These are phyloP conservation scores for Sonneratia caseolaris DNA, from an alignment of 345 rosid genomes.

Conservation along the genomic window DNA sequence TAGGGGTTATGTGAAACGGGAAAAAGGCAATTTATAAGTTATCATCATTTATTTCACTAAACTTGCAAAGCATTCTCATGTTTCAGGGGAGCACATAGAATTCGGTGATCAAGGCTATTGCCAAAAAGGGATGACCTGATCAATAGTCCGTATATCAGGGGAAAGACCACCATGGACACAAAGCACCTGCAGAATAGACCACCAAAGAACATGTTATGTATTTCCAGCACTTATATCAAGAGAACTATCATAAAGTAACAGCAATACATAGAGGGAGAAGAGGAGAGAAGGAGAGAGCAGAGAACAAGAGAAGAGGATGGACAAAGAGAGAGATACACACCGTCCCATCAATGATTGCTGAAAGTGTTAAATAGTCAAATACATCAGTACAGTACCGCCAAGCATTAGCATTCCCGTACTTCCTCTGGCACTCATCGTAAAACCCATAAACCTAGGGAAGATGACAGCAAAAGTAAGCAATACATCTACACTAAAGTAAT, in stretches of 20 bases:
- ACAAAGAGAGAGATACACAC: constrained; percentile 31
- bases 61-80: neutral
- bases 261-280: neutral
- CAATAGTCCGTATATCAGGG: constrained; percentile 91
- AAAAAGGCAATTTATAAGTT: neutral
- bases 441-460: constrained; percentile 82
- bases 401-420: constrained; percentile 99
- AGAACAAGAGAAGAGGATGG: neutral
- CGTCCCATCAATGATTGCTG: constrained; percentile 99
- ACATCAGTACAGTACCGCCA: constrained; percentile 99
- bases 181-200: constrained; percentile 51
- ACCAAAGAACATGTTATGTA: constrained; percentile 3
- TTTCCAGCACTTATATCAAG: no score
- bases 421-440: constrained; percentile 99
- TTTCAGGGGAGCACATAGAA: neutral
- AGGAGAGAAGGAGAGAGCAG: neutral
- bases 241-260: neutral
- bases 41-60: neutral
- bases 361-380: constrained; percentile 93
- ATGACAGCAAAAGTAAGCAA: constrained; percentile 2
- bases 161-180: constrained; percentile 99
- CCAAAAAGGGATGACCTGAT: constrained; percentile 52
- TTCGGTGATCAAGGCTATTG: neutral
- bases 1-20: no score
- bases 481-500: neutral